A percentile compares a stretch with the other conserved stretches of the same genome.
phyloP scores from a whole-genome alignment of 495 filamentous ascomycete species.

The Geopyxis carbonaria region DNA sequence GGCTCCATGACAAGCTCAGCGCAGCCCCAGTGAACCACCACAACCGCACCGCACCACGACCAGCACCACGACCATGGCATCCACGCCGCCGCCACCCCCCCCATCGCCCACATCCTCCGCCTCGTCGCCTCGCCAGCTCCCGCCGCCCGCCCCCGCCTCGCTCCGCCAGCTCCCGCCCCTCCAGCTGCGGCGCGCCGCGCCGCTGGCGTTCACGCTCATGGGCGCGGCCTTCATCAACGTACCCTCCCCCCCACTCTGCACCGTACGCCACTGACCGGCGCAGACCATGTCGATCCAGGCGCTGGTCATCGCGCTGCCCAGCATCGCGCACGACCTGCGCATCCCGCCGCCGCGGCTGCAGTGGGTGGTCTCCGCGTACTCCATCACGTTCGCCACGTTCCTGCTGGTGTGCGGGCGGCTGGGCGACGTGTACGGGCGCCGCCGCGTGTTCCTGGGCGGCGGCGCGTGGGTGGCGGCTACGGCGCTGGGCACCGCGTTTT shows the following conservation, averaged over 20 bases:
- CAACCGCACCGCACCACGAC: too few species aligned
- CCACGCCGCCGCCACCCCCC: too few species aligned
- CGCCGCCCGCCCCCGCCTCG: too few species aligned
- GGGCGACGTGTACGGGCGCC: slow-evolving; percentile 57
- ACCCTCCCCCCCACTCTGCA: too few species aligned
- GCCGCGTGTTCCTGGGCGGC: slow-evolving; percentile 47
- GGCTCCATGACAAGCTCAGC: too few species aligned
- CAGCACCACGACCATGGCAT: too few species aligned
- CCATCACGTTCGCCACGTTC: slow-evolving; percentile 51
- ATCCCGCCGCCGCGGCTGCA: slow-evolving; percentile 41
- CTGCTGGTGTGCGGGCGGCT: slow-evolving; percentile 57
- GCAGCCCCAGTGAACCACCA: too few species aligned
- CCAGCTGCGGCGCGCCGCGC: too few species aligned
- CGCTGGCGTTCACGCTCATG: slow-evolving; percentile 27
- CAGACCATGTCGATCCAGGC: slow-evolving; percentile 43
- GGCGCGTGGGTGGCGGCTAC: slow-evolving; percentile 47
- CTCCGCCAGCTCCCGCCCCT: too few species aligned
- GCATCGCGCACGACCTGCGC: slow-evolving; percentile 35
- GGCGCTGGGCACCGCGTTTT: slow-evolving; percentile 46
- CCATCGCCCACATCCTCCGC: too few species aligned
- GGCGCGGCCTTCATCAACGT: slow-evolving; percentile 41
- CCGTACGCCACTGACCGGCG: slow-evolving; percentile 7
- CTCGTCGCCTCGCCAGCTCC: too few species aligned
- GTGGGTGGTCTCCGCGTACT: slow-evolving; percentile 46
- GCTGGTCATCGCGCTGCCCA: slow-evolving; percentile 44